These are phyloP conservation scores for Pogostemon cablin DNA, from an alignment of 257 asterid species.

Conservation along the genomic window DNA sequence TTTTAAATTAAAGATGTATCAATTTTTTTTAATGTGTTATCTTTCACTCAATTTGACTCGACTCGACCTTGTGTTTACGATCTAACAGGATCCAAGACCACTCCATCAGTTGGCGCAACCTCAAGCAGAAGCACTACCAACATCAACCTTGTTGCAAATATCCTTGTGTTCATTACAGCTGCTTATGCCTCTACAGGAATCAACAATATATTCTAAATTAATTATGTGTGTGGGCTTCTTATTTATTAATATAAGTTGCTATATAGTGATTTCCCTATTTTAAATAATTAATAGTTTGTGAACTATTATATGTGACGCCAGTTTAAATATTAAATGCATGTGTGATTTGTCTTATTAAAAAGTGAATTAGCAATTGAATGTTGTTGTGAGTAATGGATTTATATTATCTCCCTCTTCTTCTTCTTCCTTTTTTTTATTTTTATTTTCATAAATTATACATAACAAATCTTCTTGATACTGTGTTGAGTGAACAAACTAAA, in stretches of 20 bases:
- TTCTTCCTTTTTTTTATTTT: too few species aligned
- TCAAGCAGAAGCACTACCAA: slow-evolving; percentile 38
- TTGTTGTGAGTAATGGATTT: too few species aligned
- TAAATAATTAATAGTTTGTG: neutral
- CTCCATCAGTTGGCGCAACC: slow-evolving; percentile 40
- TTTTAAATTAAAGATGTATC: too few species aligned
- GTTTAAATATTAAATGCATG: neutral
- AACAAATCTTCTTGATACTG: too few species aligned
- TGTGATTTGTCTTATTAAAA: neutral
- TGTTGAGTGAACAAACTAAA: too few species aligned
- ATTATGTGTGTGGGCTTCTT: slow-evolving; percentile 13
- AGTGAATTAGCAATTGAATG: too few species aligned
- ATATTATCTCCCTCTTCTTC: too few species aligned
- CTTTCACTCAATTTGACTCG: too few species aligned
- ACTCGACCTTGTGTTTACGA: slow-evolving; percentile 25
- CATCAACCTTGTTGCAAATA: slow-evolving; percentile 28
- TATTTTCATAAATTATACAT: too few species aligned
- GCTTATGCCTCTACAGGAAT: slow-evolving; percentile 37
- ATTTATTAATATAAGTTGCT: neutral
- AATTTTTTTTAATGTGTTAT: too few species aligned
- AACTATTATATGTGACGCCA: slow-evolving; percentile 16
- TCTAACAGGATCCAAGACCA: slow-evolving; percentile 51
- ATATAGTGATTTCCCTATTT: slow-evolving; percentile 17
- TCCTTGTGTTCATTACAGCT: slow-evolving; percentile 45
- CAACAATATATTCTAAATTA: slow-evolving; percentile 34